phyloP scores from a whole-genome alignment of 345 rosid genomes.

The Citrus sinensis region DVS_A1.0 CM039169.1:3344501-3345000 shows the following conservation, averaged over 20 bases:
- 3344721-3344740: background rate
- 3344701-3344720: background rate
- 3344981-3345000: slow-evolving; percentile 71
- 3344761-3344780: slow-evolving; percentile 40
- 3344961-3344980: slow-evolving; percentile 50
- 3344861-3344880: background rate
- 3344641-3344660: slow-evolving; percentile 79
- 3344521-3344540: slow-evolving; percentile 14
- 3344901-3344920: background rate
- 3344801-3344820: slow-evolving; percentile 81
- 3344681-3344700: slow-evolving; percentile 17
- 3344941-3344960: slow-evolving; percentile 84
- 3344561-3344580: background rate
- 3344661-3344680: slow-evolving; percentile 81
- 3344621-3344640: slow-evolving; percentile 61
- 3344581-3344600: background rate
- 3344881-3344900: background rate
- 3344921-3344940: slow-evolving; percentile 51
- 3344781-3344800: slow-evolving; percentile 67
- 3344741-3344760: background rate
- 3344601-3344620: slow-evolving; percentile 75
- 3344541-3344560: background rate
- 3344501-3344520: slow-evolving; percentile 75
- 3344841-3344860: slow-evolving; percentile 43
- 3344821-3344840: slow-evolving; percentile 81